Evolutionary conservation across 2,329 filamentous ascomycete genomes (phyloP), one percentile per base, ranked within the genome.

Genomic region (Microsporum ferrugineum): DNA sequence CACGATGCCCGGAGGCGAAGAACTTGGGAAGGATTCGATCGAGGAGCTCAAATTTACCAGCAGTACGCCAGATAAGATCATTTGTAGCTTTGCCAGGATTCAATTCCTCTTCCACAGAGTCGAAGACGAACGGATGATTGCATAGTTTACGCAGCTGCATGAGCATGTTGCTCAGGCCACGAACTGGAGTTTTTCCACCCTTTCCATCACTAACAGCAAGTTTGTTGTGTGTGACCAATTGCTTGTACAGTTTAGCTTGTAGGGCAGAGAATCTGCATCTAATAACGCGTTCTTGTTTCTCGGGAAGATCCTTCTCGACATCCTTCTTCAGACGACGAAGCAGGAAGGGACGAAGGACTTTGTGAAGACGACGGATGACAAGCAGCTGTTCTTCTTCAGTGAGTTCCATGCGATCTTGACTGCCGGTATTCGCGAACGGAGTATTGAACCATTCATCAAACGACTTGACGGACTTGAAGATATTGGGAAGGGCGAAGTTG

Each of bases 391-490:
- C 94, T 94, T 99, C 94, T 94, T 99, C 94, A 10, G 88, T 95
- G 65, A 99, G 81, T 71, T 97, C 92, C 89, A 99, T 99, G 80
- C 94, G 96, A 76, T 99, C 94, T 76, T 97, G 92, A 45, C 90
- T 87, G 75, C 94, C 94, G 3, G 94, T 99, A 72, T 99, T 99
- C 67, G 94, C 94, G 73, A 99, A 99, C 0, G 94, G 94, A 31
- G 94, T 99, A 73, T 97, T 99, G 84, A 99, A 99, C 94, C 94
- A 99, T 74, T 99, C 94, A 73, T 99, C 94, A 71, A 99, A 99
- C 1, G 92, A 97, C 73, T 94, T 96, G 64, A 92, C 91, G 1
- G 94, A 97, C 74, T 99, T 99, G 86, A 99, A 99, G 67, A 99
- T 99, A 68, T 90, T 97, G 2, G 94, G 94, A 57, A 99, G 80